A percentile compares a stretch with the other conserved stretches of the same genome.
Evolutionary conservation across 805 yeast genomes (phyloP).

Genomic region (Clavispora fructus): DNA sequence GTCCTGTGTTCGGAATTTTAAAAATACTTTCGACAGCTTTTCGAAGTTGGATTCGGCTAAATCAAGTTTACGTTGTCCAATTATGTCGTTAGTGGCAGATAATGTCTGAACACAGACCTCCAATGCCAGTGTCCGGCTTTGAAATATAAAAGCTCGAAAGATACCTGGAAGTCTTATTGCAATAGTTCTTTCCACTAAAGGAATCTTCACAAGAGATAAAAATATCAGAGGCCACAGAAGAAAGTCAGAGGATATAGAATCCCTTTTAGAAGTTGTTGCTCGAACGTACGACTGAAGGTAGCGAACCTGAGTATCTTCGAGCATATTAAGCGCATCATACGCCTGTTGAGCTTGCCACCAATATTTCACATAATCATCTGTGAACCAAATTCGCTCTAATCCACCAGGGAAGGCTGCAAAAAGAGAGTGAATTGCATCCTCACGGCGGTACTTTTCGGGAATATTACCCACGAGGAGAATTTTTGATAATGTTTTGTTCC

Average conservation of each 20-base stretch:
- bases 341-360: slow-evolving; percentile 18
- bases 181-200: slow-evolving; percentile 16
- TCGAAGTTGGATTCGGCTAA: slow-evolving; percentile 14
- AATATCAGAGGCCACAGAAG: slow-evolving; percentile 27
- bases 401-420: slow-evolving; percentile 48
- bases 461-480: slow-evolving; percentile 43
- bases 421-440: slow-evolving; percentile 18
- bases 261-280: neutral
- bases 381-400: slow-evolving; percentile 55
- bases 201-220: slow-evolving; percentile 15
- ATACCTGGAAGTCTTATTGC: slow-evolving; percentile 25
- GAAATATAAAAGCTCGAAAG: slow-evolving; percentile 19
- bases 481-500: slow-evolving; percentile 20
- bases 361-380: slow-evolving; percentile 27
- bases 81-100: neutral
- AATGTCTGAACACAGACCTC: neutral
- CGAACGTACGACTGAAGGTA: slow-evolving; percentile 33
- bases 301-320: slow-evolving; percentile 25
- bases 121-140: slow-evolving; percentile 12
- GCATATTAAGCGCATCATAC: slow-evolving; percentile 18
- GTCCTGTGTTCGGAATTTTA: slow-evolving; percentile 52
- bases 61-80: neutral
- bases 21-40: slow-evolving; percentile 45
- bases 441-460: slow-evolving; percentile 29
- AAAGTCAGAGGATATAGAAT: neutral